Evolutionary conservation across 2,329 filamentous ascomycete species (phyloP), one percentile per base, ranked within the genome.

Genomic region (Penicillium sp.): DNA sequence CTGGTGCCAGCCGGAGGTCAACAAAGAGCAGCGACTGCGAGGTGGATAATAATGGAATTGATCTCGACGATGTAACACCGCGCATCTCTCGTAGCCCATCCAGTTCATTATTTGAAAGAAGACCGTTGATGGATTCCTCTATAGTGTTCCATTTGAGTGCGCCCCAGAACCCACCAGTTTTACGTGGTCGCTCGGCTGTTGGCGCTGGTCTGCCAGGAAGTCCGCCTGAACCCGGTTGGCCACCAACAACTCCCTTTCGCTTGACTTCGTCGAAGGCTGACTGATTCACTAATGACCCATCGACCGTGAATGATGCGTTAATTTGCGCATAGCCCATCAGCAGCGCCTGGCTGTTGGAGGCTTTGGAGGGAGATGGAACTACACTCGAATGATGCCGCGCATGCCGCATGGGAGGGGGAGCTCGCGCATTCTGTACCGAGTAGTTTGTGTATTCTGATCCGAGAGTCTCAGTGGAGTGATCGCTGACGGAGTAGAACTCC

Each of bases 291-390:
- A 98, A 73, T 1, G 93, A 95, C 0, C 89, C 89, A 64, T 98
- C 93, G 6, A 98, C 72, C 0, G 83, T 88, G 60, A 98, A 98
- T 0, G 87, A 90, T 4, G 93, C 93, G 68, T 88, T 87, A 2
- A 97, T 81, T 61, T 98, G 93, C 3, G 88, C 91, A 69, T 95
- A 98, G 0, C 90, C 93, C 93, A 98, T 98, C 82, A 98, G 94
- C 47, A 98, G 72, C 1, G 85, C 84, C 65, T 97, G 90, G 46
- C 55, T 58, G 39, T 62, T 59, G 17, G 54, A 46, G 7, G 52
- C 28, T 26, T 53, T 61, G 12, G 52, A 12, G 6, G 55, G 40
- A 47, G 54, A 19, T 64, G 47, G 55, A 17, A 68, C 53, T 39
- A 73, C 57, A 50, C 68, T 71, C 38, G 77, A 79, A 45, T 68